A percentile compares a stretch with the other conserved stretches of the same genome.
Conservation (phyloP, 2,329 filamentous ascomycete species). For the Trichophyton rubrum region DNA sequence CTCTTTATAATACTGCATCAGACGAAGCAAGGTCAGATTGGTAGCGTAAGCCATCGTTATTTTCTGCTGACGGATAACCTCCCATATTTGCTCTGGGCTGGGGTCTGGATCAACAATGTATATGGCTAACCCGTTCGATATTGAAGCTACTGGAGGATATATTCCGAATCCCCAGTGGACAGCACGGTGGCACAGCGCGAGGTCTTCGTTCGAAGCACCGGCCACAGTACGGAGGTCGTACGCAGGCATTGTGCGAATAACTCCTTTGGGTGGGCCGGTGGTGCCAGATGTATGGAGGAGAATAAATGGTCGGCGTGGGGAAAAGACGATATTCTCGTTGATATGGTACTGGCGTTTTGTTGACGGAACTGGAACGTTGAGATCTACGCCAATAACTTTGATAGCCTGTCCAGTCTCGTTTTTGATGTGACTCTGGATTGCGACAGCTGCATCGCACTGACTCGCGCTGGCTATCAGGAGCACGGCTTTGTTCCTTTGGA, state of each 20-base stretch:
- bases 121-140: conserved; percentile 4
- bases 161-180: conserved; percentile 8
- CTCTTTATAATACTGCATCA: conserved; percentile 11
- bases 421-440: neutral
- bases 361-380: neutral
- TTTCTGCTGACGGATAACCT: neutral
- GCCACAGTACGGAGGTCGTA: neutral
- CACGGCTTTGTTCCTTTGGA: neutral
- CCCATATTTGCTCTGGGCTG: conserved; percentile 2
- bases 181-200: conserved; percentile 4
- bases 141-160: neutral
- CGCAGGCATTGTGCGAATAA: conserved; percentile 17
- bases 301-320: conserved; percentile 13
- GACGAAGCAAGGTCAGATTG: neutral
- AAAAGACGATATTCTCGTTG: neutral
- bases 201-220: neutral
- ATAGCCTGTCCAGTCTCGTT: neutral
- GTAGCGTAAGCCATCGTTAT: neutral
- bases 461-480: neutral
- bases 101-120: neutral
- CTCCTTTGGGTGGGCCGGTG: conserved; percentile 34
- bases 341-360: neutral
- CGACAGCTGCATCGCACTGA: neutral
- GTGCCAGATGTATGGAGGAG: conserved; percentile 38
- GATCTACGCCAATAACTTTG: neutral